Conservation (phyloP, 257 asterid species). For the Nicotiana attenuata region DNA sequence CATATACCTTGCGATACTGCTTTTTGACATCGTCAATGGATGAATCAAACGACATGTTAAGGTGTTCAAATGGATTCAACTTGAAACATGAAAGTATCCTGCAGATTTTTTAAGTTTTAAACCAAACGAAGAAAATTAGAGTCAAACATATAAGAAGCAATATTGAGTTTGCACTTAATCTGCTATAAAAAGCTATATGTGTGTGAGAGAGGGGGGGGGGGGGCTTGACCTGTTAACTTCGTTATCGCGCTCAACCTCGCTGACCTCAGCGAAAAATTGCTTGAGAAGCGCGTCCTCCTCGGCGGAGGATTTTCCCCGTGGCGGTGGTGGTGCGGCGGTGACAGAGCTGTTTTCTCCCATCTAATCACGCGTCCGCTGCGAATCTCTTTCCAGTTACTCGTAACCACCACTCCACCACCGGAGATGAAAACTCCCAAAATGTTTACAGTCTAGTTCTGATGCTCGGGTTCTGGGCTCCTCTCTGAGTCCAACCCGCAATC, state of each 20-base stretch:
- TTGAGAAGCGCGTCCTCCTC: constrained; percentile 73
- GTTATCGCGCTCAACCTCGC: constrained; percentile 98
- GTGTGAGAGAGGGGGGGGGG: neutral
- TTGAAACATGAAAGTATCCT: constrained; percentile 99
- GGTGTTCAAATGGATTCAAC: constrained; percentile 89
- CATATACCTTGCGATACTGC: constrained; percentile 87
- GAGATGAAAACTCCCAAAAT: neutral
- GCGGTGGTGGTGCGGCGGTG: constrained; percentile 22
- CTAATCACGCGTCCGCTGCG: constrained; percentile 8
- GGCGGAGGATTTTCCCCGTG: constrained; percentile 19
- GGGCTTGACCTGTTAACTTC: constrained; percentile 68
- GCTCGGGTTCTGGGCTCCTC: neutral
- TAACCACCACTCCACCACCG: neutral
- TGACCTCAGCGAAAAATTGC: constrained; percentile 85
- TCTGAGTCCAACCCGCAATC: neutral
- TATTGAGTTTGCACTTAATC: neutral
- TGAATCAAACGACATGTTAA: constrained; percentile 77
- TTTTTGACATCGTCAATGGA: constrained; percentile 67
- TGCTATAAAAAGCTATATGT: neutral
- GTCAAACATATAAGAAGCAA: neutral
- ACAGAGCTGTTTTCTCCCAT: constrained; percentile 64
- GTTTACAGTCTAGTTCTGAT: neutral
- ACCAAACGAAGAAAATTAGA: neutral
- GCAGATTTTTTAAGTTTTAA: constrained; percentile 19
- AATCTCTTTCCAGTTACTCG: neutral